Evolutionary conservation across 176 grass and related monocot genomes (phyloP).

Genomic region (Calamus simplicifolius): DNA sequence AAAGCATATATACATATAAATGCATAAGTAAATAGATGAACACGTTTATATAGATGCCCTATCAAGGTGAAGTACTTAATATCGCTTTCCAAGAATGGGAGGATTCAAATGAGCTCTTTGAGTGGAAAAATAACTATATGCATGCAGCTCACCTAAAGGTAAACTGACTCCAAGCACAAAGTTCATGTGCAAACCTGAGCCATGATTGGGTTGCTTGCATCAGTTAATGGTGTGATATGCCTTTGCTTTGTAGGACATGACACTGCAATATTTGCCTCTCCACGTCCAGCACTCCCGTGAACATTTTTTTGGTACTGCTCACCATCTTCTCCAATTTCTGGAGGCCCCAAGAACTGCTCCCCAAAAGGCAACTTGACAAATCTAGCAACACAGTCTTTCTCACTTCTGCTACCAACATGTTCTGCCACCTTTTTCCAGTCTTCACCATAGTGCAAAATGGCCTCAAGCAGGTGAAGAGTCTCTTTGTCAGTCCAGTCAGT

Average conservation of each 20-base stretch:
- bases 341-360: slow-evolving; percentile 75
- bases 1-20: too few relatives aligned
- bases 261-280: slow-evolving; percentile 15
- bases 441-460: slow-evolving; percentile 78
- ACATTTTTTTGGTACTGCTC: slow-evolving; percentile 30
- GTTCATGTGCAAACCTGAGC: slow-evolving; percentile 51
- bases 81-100: too few relatives aligned
- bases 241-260: slow-evolving; percentile 31
- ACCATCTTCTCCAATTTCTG: slow-evolving; percentile 25
- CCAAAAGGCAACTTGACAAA: slow-evolving; percentile 79
- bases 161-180: not conserved
- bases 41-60: too few relatives aligned
- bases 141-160: too few relatives aligned
- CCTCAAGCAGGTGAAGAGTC: slow-evolving; percentile 95
- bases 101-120: too few relatives aligned
- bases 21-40: too few relatives aligned
- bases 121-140: too few relatives aligned
- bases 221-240: slow-evolving; percentile 63
- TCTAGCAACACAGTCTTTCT: slow-evolving; percentile 87
- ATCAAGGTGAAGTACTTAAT: too few relatives aligned
- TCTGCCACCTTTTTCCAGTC: slow-evolving; percentile 94
- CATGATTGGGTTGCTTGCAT: slow-evolving; percentile 96
- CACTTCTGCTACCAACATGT: slow-evolving; percentile 75
- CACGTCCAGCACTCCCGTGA: slow-evolving; percentile 25
- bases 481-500: slow-evolving; percentile 98